Evolutionary conservation across 257 asterid genomes (phyloP).

Genomic region (Schizonepeta tenuifolia): DNA sequence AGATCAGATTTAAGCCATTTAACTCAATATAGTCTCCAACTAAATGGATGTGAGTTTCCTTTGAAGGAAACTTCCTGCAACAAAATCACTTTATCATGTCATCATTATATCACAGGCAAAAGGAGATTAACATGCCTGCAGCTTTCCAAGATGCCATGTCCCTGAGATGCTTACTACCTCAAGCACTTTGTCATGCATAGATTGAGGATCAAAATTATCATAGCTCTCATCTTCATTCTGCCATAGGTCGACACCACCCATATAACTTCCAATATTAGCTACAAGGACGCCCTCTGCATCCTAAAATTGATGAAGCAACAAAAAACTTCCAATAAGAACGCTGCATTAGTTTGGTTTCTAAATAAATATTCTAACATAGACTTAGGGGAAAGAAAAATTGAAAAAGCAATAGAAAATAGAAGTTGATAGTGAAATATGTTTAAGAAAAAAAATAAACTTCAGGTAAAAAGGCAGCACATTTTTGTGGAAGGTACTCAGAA

Average conservation of each 20-base stretch:
- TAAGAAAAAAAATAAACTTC: background rate
- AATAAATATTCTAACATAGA: background rate
- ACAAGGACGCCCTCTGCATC: constrained; percentile 97
- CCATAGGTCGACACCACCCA: constrained; percentile 99
- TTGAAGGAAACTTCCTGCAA: constrained; percentile 13
- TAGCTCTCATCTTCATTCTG: constrained; percentile 91
- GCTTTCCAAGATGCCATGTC: constrained; percentile 98
- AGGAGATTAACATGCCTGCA: constrained; percentile 63
- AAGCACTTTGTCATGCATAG: constrained; percentile 97
- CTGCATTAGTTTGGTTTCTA: background rate
- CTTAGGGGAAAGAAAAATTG: background rate
- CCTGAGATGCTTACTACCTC: constrained; percentile 99
- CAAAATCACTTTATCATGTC: background rate
- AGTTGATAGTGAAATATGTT: background rate
- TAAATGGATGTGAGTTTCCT: constrained; percentile 13
- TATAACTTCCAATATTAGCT: constrained; percentile 94
- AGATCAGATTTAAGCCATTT: constrained; percentile 12
- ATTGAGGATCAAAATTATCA: constrained; percentile 95
- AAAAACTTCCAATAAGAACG: constrained; percentile 27
- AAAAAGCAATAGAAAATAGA: background rate
- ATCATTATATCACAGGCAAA: constrained; percentile 3
- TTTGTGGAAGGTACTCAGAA: constrained; percentile 18
- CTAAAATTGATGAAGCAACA: constrained; percentile 44
- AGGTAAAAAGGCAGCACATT: constrained; percentile 5
- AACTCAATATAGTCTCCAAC: constrained; percentile 15